Base-by-base conservation (phyloP, 345 rosid species). In the Hibiscus syriacus region DNA sequence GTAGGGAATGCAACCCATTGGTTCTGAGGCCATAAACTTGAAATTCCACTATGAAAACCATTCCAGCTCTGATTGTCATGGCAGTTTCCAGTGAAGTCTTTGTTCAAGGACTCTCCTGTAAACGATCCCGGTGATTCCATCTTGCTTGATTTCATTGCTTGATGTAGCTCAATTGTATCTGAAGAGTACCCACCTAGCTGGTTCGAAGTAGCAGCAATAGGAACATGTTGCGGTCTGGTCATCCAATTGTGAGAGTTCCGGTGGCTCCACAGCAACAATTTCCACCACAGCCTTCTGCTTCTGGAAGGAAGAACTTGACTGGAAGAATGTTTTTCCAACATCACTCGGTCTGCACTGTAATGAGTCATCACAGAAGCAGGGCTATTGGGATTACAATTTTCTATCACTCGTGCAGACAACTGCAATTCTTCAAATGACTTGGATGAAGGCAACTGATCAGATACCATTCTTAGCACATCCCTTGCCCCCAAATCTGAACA, bases 201-300 rank as follows among this genome's bases (percentile, higher is more conserved):
- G 56, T 89, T 90, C 63, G 73, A 38, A 65, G 59, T 20, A 57
- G 76, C 62, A 52, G 48, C 45, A 0, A 36, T 69, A 38, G 57
- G 53, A 50, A 55, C 66, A 45, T 73, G 67, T 70, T 55, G 78
- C 14, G 84, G 82, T 75, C 79, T 87, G 48, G 71, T 64, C 6
- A 61, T 69, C 56, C 10, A 52, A 27, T 82, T 76, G 61, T 90
- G 92, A 50, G 83, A 70, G 80, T 87, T 93, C 75, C 98, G 77
- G 69, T 90, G 97, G 77, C 97, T 93, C 98, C 98, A 90, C 4
- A 93, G 88, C 62, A 90, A 90, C 71, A 90, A 67, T 66, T 90
- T 93, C 97, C 97, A 87, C 97, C 94, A 89, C 13, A 93, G 77
- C 50, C 71, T 78, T 41, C 91, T 77, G 73, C 96, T 89, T 38